Conservation (phyloP, 164 flowering plant genomes). For the grape (Vitis vinifera) region DNA sequence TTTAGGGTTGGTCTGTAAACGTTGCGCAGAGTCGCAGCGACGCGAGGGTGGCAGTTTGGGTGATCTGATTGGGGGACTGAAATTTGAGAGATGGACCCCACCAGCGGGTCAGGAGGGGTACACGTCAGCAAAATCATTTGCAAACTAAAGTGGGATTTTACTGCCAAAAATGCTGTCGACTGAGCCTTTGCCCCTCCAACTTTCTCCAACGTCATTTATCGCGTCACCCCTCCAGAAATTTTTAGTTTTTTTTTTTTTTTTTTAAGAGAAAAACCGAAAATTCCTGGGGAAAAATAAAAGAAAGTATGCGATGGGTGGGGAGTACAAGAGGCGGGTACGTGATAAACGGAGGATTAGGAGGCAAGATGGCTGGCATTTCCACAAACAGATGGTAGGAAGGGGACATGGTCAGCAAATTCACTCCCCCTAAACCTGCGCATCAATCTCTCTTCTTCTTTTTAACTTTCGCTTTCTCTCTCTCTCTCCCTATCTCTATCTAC, state of each 20-base stretch:
- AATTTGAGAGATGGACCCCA: conserved; percentile 4
- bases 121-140: conserved; percentile 27
- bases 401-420: conserved; percentile 13
- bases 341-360: conserved; percentile 12
- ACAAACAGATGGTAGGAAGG: conserved; percentile 27
- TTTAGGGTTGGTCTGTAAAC: too few relatives aligned
- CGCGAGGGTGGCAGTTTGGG: conserved; percentile 1
- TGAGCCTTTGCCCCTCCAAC: not conserved
- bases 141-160: conserved; percentile 21
- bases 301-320: not conserved
- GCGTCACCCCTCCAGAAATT: not conserved
- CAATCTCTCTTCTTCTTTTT: not conserved
- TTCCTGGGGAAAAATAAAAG: not conserved
- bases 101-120: not conserved
- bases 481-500: not conserved
- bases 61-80: conserved; percentile 15
- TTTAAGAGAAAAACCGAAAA: not conserved
- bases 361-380: conserved; percentile 13
- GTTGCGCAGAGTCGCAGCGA: not conserved
- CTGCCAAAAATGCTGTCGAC: conserved; percentile 21
- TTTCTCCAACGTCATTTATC: not conserved
- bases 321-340: not conserved
- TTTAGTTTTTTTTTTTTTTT: too few relatives aligned
- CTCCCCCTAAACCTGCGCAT: conserved; percentile 1
- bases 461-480: not conserved